These are phyloP conservation scores for Penicillium psychrofluorescens DNA, from an alignment of 495 filamentous ascomycete genomes.

Conservation along the genomic window DNA sequence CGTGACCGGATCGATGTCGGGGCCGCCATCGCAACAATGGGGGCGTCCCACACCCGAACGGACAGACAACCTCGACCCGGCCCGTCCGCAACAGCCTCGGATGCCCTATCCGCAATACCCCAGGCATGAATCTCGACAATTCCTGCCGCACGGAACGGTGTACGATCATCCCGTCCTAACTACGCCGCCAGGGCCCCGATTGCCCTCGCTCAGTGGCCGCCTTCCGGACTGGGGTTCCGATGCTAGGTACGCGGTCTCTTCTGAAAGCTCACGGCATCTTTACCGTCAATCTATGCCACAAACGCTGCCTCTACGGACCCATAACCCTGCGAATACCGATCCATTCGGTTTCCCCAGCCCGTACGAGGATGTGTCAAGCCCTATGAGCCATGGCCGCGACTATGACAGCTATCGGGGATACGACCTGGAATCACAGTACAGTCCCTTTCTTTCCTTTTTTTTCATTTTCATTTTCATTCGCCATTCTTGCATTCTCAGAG, in stretches of 20 bases:
- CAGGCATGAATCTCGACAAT: conserved; percentile 16
- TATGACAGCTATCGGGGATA: conserved; percentile 21
- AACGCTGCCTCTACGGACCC: conserved; percentile 10
- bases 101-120: conserved; percentile 10
- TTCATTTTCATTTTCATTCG: background rate
- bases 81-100: conserved; percentile 4
- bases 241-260: conserved; percentile 18
- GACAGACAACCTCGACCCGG: conserved; percentile 3
- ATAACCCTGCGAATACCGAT: conserved; percentile 11
- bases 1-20: conserved; percentile 16
- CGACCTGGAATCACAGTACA: conserved; percentile 37
- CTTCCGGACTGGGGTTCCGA: conserved; percentile 13
- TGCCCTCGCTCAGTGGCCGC: conserved; percentile 9
- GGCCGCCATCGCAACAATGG: conserved; percentile 16
- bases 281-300: conserved; percentile 17
- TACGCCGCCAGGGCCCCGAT: conserved; percentile 7
- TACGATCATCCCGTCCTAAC: conserved; percentile 13
- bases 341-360: conserved; percentile 9
- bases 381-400: conserved; percentile 15
- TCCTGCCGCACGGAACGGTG: conserved; percentile 2
- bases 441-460: conserved; percentile 14
- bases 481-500: background rate
- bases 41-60: conserved; percentile 13
- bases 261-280: conserved; percentile 18
- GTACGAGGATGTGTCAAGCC: conserved; percentile 20